Conservation (phyloP, 140 eudicot genomes). For the Flaveria floridana region DNA sequence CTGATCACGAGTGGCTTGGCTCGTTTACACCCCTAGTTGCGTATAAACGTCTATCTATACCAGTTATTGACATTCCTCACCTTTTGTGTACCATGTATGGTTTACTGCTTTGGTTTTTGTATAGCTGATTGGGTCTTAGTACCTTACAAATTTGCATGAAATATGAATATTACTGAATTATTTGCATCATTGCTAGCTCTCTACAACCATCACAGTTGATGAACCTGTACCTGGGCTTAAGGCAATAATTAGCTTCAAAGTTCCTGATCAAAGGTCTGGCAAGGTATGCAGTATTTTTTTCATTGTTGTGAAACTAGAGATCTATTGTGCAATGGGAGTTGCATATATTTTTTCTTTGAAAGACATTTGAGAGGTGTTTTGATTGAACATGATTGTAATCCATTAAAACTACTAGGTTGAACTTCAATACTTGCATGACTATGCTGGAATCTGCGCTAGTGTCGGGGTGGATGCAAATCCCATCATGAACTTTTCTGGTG, state of each 20-base stretch:
- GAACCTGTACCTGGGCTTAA: conserved; percentile 82
- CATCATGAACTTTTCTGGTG: conserved; percentile 54
- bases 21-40: background rate
- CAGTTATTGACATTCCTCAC: background rate
- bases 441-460: conserved; percentile 54
- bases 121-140: conserved; percentile 6
- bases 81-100: background rate
- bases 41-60: background rate
- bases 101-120: conserved; percentile 6
- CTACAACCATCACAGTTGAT: conserved; percentile 57
- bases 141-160: background rate
- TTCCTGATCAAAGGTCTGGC: conserved; percentile 74
- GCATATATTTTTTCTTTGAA: background rate
- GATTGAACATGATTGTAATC: background rate
- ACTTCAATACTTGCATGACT: conserved; percentile 62
- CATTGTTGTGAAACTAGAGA: background rate
- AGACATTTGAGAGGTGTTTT: background rate
- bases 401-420: conserved; percentile 39
- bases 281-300: conserved; percentile 44
- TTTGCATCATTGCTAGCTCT: conserved; percentile 43
- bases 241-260: conserved; percentile 64
- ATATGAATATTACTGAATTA: conserved; percentile 16
- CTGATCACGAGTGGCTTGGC: no score
- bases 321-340: conserved; percentile 6
- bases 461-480: conserved; percentile 65